Evolutionary conservation across 257 asterid species (phyloP).

Genomic region (Ligustrum vulgare): DNA sequence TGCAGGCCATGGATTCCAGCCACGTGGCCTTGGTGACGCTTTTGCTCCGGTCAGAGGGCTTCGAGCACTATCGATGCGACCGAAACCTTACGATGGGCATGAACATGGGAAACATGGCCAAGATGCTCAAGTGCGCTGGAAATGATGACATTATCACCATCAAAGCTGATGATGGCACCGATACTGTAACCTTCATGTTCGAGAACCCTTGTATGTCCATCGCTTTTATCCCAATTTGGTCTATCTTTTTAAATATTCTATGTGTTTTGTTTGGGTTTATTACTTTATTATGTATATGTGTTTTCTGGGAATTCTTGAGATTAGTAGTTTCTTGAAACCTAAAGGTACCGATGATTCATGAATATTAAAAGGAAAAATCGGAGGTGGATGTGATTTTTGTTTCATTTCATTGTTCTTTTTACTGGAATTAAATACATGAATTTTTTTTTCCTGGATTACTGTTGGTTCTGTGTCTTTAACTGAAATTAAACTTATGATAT

Average conservation of each 20-base stretch:
- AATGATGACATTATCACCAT: constrained; percentile 23
- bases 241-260: neutral
- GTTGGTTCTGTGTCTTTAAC: neutral
- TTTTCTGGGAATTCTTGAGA: neutral
- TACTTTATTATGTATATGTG: neutral
- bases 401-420: neutral
- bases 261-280: neutral
- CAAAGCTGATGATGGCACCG: constrained; percentile 33
- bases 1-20: constrained; percentile 27
- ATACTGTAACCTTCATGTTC: constrained; percentile 49
- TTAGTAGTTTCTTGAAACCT: too few relatives aligned
- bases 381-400: neutral
- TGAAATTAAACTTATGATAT: too few relatives aligned
- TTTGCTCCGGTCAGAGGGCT: constrained; percentile 16
- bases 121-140: constrained; percentile 25
- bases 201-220: constrained; percentile 29
- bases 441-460: neutral
- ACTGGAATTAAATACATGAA: neutral
- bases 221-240: neutral
- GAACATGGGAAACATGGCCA: constrained; percentile 22
- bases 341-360: too few relatives aligned
- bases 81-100: constrained; percentile 23
- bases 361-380: too few relatives aligned
- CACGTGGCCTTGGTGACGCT: constrained; percentile 22
- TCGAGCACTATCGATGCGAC: constrained; percentile 24